Percentiles rank a stretch among this genome's conserved stretches.
phyloP scores from a whole-genome alignment of 176 grass and related monocot species.

The Lolium rigidum region DNA sequence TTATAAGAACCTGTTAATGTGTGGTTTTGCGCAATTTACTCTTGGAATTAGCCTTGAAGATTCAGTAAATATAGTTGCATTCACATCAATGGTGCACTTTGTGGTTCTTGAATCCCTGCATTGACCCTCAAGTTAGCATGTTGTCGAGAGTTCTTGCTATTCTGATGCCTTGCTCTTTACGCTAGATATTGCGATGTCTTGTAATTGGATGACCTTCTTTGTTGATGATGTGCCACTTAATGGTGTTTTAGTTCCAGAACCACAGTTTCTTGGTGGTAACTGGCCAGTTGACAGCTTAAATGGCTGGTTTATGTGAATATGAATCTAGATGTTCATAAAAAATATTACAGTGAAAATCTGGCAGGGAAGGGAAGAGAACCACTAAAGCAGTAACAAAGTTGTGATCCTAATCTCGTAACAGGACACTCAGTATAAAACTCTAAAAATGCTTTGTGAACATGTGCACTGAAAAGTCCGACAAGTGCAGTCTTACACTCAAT shows the following conservation, averaged over 20 bases:
- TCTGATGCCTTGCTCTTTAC: neutral
- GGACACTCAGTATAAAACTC: neutral
- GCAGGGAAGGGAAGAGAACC: neutral
- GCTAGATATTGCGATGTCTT: neutral
- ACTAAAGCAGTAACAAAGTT: neutral
- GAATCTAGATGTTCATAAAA: neutral
- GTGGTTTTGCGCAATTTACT: no score
- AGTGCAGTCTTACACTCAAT: slow-evolving; percentile 7
- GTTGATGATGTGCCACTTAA: slow-evolving; percentile 7
- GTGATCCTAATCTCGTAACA: neutral
- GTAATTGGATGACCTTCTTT: neutral
- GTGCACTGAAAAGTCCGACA: slow-evolving; percentile 7
- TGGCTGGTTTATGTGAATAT: neutral
- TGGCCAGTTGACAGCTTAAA: neutral
- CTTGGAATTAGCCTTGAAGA: neutral
- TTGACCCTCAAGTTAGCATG: neutral
- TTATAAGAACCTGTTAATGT: no score
- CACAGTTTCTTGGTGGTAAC: slow-evolving; percentile 8
- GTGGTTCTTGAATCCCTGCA: neutral
- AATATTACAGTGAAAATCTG: neutral
- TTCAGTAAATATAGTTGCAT: neutral
- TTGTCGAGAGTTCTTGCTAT: neutral
- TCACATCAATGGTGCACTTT: slow-evolving; percentile 3
- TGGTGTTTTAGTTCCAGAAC: slow-evolving; percentile 5
- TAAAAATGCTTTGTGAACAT: slow-evolving; percentile 12